Base-by-base conservation (phyloP, 2,329 filamentous ascomycete genomes). In the Pestalotiopsis fici region DNA sequence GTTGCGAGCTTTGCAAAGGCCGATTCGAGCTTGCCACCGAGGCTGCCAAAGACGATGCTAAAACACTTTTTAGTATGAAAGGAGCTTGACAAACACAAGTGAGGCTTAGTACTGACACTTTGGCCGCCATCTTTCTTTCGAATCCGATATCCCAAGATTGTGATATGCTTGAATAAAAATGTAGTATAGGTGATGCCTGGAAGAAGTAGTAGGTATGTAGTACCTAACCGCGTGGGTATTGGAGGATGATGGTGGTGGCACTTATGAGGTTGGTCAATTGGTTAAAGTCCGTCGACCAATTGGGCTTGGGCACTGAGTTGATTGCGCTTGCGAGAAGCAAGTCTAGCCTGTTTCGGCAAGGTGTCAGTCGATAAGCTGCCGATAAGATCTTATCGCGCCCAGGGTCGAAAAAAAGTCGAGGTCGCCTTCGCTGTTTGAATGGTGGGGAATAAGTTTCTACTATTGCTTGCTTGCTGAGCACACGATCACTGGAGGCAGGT, bases 1-100 rank as follows among this genome's bases (percentile, higher is more conserved):
- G 89, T 87, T 9, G 90, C 85, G 23, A 98, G 83, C 80, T 98
- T 99, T 68, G 88, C 85, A 78, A 99, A 93, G 11, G 92, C 90
- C 13, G 90, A 80, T 70, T 88, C 85, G 64, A 98, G 86, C 76
- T 93, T 89, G 74, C 95, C 95, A 76, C 94, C 91, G 71, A 97
- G 86, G 76, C 90, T 90, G 67, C 96, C 96, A 69, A 97, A 83
- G 50, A 98, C 93, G 74, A 96, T 90, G 67, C 91, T 94, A 70
- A 27, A 64, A 23, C 13, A 27, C n/a, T n/a, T 37, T 64, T 73
- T 59, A 74, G 71, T 66, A 61, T 23, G 7, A 39, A 35, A 43
- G 13, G 11, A 25, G 28, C 37, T n/a, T 9, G 28, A 37, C 12
- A 3, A 1, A 31, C 3, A 54, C 7, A 6, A 7, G 43, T 9